phyloP scores from a whole-genome alignment of 257 asterid species.

The Salvia hispanica region DNA sequence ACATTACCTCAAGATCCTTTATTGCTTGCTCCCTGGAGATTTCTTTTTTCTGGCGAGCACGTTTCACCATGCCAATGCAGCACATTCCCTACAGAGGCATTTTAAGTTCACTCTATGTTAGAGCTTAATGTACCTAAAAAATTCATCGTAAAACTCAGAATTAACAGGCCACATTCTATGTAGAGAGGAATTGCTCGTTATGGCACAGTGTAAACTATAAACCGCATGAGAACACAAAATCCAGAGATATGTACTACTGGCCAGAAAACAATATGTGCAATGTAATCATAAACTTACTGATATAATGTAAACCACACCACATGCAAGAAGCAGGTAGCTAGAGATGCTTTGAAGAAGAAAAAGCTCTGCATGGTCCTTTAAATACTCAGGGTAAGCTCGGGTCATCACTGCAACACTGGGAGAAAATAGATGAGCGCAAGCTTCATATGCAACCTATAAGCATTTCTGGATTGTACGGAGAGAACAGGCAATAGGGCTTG shows the following conservation, averaged over 20 bases:
- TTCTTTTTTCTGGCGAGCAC: constrained; percentile 76
- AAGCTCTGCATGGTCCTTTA: constrained; percentile 56
- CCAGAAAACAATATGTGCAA: constrained; percentile 1
- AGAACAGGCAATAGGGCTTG: background rate
- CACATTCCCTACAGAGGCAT: constrained; percentile 60
- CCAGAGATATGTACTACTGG: background rate
- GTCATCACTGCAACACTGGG: constrained; percentile 98
- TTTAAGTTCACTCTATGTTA: constrained; percentile 1
- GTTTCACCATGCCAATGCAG: constrained; percentile 84
- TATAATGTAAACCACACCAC: constrained; percentile 72
- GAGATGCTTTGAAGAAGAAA: constrained; percentile 83
- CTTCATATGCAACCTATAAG: constrained; percentile 16
- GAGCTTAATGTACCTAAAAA: background rate
- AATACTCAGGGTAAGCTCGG: constrained; percentile 83
- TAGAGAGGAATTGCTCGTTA: background rate
- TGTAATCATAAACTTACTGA: constrained; percentile 55
- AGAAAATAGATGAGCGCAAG: constrained; percentile 25
- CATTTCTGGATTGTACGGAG: constrained; percentile 10
- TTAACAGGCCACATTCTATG: constrained; percentile 9
- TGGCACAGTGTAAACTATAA: background rate
- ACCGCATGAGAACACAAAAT: background rate
- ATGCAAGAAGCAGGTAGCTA: constrained; percentile 79
- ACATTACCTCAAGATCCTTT: constrained; percentile 77
- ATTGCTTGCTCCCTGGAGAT: constrained; percentile 76
- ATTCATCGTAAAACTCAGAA: constrained; percentile 14